Percentiles rank a stretch among this genome's conserved stretches.
phyloP scores from a whole-genome alignment of 1,284 basidiomycete genomes.

The Sanghuangporus baumii region DNA sequence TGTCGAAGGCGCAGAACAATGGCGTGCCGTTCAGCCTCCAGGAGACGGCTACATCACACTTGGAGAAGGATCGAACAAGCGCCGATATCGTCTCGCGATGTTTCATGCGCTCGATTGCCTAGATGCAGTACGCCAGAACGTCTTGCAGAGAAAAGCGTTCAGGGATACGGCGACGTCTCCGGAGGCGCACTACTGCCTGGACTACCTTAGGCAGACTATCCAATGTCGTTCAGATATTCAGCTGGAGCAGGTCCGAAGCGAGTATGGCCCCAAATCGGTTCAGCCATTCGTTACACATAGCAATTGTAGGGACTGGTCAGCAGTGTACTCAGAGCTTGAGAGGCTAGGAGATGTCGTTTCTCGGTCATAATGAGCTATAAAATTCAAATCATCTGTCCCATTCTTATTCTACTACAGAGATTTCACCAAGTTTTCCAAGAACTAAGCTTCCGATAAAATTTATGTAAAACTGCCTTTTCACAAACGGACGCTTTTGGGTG shows the following conservation, averaged over 20 bases:
- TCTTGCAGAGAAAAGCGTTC: slow-evolving; percentile 12
- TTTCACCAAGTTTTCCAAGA: neutral
- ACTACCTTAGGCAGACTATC: slow-evolving; percentile 16
- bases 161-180: slow-evolving; percentile 4
- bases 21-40: slow-evolving; percentile 10
- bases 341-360: neutral
- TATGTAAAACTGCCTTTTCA: too few species aligned
- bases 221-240: slow-evolving; percentile 17
- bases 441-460: neutral
- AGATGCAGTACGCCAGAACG: slow-evolving; percentile 7
- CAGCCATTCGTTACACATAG: slow-evolving; percentile 17
- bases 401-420: neutral
- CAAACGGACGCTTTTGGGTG: too few species aligned
- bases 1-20: slow-evolving; percentile 14
- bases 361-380: neutral
- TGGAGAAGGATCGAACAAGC: neutral
- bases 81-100: slow-evolving; percentile 13
- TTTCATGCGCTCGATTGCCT: slow-evolving; percentile 17
- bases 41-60: slow-evolving; percentile 15
- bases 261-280: slow-evolving; percentile 17
- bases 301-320: slow-evolving; percentile 17
- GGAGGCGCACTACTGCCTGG: slow-evolving; percentile 14
- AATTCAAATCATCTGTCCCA: too few species aligned
- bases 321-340: slow-evolving; percentile 14
- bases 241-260: slow-evolving; percentile 17